Conservation (phyloP, 352 stramenopile genomes). For the Pythium guiyangense region DNA sequence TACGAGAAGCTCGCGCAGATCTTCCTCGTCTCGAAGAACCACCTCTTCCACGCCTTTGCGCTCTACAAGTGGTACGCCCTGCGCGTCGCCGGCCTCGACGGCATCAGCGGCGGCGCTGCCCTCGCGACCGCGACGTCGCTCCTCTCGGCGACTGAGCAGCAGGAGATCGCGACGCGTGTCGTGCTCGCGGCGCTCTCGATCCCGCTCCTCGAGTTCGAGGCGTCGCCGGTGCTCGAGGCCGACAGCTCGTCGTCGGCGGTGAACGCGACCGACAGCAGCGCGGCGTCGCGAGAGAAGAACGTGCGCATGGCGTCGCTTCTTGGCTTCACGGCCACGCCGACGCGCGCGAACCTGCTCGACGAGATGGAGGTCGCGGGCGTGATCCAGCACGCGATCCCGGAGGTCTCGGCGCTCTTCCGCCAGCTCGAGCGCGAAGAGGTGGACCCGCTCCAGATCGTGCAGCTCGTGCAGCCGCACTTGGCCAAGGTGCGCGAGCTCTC, state of each 20-base stretch:
- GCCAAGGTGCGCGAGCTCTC: constrained; percentile 28
- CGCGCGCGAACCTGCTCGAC: constrained; percentile 88
- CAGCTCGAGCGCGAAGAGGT: constrained; percentile 67
- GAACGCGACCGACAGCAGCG: constrained; percentile 24
- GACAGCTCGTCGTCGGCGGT: constrained; percentile 54
- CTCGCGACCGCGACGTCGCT: constrained; percentile 35
- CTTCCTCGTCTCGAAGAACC: constrained; percentile 96
- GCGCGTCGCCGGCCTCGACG: constrained; percentile 85
- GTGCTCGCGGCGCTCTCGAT: constrained; percentile 94
- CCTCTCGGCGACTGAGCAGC: constrained; percentile 79
- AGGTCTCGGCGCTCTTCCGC: constrained; percentile 62
- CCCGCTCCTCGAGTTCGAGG: constrained; percentile 73
- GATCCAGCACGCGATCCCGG: constrained; percentile 45
- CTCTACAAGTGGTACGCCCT: constrained; percentile 95
- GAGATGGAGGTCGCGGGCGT: constrained; percentile 84
- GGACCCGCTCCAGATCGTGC: constrained; percentile 73
- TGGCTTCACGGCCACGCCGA: constrained; percentile 83
- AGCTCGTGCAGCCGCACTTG: constrained; percentile 61
- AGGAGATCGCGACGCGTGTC: constrained; percentile 87
- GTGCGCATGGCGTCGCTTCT: constrained; percentile 92
- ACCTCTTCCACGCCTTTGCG: constrained; percentile 97
- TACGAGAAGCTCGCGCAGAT: constrained; percentile 98
- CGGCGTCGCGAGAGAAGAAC: constrained; percentile 89
- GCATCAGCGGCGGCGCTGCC: constrained; percentile 33
- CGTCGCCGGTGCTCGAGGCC: constrained; percentile 49